Evolutionary conservation across 1,284 basidiomycete species (phyloP), one percentile per base, ranked within the genome.

Genomic region (Malassezia obtusa): DNA sequence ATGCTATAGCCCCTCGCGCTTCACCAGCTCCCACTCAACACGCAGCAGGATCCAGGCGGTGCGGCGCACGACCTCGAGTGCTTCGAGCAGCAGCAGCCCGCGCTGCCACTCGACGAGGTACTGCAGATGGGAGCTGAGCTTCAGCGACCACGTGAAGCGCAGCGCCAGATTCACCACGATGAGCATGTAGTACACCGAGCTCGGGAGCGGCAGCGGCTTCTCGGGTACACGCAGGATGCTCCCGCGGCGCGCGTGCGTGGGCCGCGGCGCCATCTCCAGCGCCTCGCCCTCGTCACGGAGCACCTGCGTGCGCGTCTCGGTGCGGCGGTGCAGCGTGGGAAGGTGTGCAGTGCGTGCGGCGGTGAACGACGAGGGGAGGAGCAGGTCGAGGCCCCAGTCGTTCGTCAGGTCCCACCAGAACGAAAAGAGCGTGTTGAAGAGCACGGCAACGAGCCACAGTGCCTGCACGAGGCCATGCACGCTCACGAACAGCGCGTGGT

Each of bases 361-460:
- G 15, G 10, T 22, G 12, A 28, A 40, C 31, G 47, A 47, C 7
- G 55, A 58, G 22, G 56, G 54, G 21, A 58, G 80, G 52, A 95
- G 77, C 25, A 95, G 76, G 38, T 84, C 81, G 41, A 98, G 79
- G 0, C 94, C 94, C 92, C 92, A 99, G 75, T 99, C 94, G 71
- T 95, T 89, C 40, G 87, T 89, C 30, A 98, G 81, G 75, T 98
- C 94, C 94, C 94, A 99, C 87, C 89, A 99, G 75, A 94, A 96
- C 6, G 89, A 92, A 76, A 89, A 99, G 39, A 88, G 75, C 1
- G 90, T 92, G 75, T 98, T 98, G 64, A 94, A 75, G 14, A 82
- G 79, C 24, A 89, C 90, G 11, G 85, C 82, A 22, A 91, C 75
- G 14, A 95, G 75, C 94, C 89, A 90, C 3, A 50, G 21, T 11